These are phyloP conservation scores for Przewalskia tangutica DNA, from an alignment of 257 asterid species.

Conservation along the genomic window DNA sequence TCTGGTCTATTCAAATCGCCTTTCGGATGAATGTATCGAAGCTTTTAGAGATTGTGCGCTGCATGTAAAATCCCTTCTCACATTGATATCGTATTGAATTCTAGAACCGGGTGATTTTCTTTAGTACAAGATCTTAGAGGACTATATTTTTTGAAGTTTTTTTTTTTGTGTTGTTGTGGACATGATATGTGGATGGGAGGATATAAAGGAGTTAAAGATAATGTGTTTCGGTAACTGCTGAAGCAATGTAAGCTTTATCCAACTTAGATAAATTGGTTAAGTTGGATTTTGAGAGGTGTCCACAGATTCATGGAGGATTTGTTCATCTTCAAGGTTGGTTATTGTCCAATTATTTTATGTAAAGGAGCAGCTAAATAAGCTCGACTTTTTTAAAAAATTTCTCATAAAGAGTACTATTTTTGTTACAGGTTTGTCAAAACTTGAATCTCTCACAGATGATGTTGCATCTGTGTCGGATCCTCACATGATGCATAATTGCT, in stretches of 20 bases:
- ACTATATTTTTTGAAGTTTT: not conserved
- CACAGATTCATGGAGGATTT: conserved; percentile 82
- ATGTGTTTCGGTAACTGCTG: conserved; percentile 59
- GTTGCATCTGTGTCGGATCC: too few relatives aligned
- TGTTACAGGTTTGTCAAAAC: conserved; percentile 57
- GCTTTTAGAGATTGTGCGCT: conserved; percentile 91
- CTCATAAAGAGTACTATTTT: not conserved
- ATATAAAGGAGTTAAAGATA: conserved; percentile 55
- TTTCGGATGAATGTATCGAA: conserved; percentile 45
- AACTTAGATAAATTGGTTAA: conserved; percentile 58
- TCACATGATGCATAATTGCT: too few relatives aligned
- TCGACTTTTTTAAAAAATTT: too few relatives aligned
- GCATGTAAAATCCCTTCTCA: conserved; percentile 34
- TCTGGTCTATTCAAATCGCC: conserved; percentile 53
- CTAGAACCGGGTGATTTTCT: not conserved
- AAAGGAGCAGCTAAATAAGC: too few relatives aligned
- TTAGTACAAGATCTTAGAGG: not conserved
- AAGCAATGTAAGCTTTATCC: conserved; percentile 55
- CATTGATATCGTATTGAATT: not conserved
- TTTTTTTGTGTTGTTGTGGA: not conserved
- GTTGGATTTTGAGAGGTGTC: conserved; percentile 89
- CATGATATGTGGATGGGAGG: conserved; percentile 85
- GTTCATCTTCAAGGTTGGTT: conserved; percentile 66
- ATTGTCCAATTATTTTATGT: not conserved
- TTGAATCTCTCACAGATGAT: conserved; percentile 72